These are phyloP conservation scores for Rhizopus microsporus DNA, from an alignment of 371 early-diverging fungal species.

Conservation along the genomic window DNA sequence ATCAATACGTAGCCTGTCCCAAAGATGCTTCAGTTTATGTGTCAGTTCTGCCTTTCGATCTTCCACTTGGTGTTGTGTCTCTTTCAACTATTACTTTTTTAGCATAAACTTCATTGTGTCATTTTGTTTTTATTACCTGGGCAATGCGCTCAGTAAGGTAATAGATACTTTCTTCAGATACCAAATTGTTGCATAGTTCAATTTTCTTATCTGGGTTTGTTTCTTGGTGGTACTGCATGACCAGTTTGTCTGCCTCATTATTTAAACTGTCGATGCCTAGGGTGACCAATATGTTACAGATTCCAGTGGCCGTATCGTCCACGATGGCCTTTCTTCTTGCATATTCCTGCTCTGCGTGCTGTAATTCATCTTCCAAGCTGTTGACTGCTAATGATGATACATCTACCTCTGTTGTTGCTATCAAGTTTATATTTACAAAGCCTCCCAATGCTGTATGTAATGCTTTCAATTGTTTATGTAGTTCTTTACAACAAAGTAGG, in stretches of 20 bases:
- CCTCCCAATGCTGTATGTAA: constrained; percentile 19
- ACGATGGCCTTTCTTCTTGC: constrained; percentile 12
- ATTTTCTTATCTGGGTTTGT: constrained; percentile 16
- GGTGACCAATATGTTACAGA: constrained; percentile 12
- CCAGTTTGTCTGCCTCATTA: constrained; percentile 18
- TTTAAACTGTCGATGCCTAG: constrained; percentile 25
- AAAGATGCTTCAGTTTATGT: constrained; percentile 32
- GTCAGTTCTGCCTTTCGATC: constrained; percentile 38
- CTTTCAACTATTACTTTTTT: constrained; percentile 24
- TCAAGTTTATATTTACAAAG: constrained; percentile 31
- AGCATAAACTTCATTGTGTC: not conserved
- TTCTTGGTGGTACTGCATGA: constrained; percentile 19
- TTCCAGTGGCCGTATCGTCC: constrained; percentile 14
- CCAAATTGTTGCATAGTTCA: constrained; percentile 18
- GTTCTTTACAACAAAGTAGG: constrained; percentile 14
- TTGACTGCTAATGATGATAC: constrained; percentile 39
- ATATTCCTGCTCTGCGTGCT: constrained; percentile 42
- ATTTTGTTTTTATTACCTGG: constrained; percentile 16
- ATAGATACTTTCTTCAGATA: constrained; percentile 19
- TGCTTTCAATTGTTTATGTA: constrained; percentile 23
- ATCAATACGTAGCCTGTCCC: constrained; percentile 38
- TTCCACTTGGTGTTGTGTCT: constrained; percentile 33
- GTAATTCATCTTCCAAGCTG: constrained; percentile 41
- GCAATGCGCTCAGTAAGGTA: constrained; percentile 13
- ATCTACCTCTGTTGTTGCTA: constrained; percentile 29